Evolutionary conservation across 257 asterid genomes (phyloP).

Genomic region (Buddleja alternifolia): DNA sequence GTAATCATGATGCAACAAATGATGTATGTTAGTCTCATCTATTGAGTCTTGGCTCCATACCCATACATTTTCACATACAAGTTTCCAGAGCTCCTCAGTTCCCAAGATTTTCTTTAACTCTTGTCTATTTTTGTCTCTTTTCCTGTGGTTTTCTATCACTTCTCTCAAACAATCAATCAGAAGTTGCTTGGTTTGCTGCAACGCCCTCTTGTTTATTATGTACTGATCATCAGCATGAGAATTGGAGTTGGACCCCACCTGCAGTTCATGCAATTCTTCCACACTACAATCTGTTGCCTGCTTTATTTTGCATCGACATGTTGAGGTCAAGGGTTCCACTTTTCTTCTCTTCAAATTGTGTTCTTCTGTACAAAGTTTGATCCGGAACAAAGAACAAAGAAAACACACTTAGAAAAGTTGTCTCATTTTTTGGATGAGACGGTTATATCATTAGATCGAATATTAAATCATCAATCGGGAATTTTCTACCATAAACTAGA

Average conservation of each 20-base stretch:
- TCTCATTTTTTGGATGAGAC: no score
- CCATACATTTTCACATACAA: conserved; percentile 61
- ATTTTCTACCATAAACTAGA: no score
- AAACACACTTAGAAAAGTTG: no score
- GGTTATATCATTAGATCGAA: no score
- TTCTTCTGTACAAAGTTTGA: conserved; percentile 29
- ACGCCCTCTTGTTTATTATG: conserved; percentile 56
- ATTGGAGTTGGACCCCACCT: conserved; percentile 8
- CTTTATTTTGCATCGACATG: conserved; percentile 30
- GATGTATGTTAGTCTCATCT: conserved; percentile 43
- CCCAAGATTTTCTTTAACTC: conserved; percentile 52
- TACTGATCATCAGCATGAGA: conserved; percentile 43
- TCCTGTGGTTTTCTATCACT: conserved; percentile 52
- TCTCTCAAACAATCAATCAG: conserved; percentile 67
- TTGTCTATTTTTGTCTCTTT: conserved; percentile 31
- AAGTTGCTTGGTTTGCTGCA: conserved; percentile 55
- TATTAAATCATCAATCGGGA: no score
- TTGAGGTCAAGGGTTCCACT: conserved; percentile 37
- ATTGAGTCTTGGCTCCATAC: conserved; percentile 68
- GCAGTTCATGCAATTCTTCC: conserved; percentile 7
- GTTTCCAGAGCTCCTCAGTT: conserved; percentile 69
- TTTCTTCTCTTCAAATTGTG: conserved; percentile 25
- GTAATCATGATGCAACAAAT: conserved; percentile 41
- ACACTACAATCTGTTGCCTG: conserved; percentile 16
- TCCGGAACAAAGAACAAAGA: background rate